Conservation (phyloP, 306 rosid species). For the Urtica urens region DNA sequence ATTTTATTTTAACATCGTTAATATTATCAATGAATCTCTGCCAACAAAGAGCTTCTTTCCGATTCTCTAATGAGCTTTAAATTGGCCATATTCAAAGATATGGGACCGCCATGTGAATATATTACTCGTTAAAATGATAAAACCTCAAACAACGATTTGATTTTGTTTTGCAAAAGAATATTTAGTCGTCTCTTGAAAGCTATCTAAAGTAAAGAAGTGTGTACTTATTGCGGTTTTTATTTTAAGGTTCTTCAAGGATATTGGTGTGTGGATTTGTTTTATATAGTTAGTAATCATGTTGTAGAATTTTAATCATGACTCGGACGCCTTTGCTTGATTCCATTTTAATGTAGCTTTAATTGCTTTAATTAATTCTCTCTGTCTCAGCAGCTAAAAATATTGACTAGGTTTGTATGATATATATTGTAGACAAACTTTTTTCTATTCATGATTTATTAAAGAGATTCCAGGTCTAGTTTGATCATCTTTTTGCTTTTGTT, state of each 20-base stretch:
- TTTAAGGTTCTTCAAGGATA: slow-evolving; percentile 1
- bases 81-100: no score
- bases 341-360: slow-evolving; percentile 3
- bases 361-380: slow-evolving; percentile 12
- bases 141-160: not conserved
- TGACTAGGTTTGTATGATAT: no score
- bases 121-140: no score
- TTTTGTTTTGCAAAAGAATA: not conserved
- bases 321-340: slow-evolving; percentile 13
- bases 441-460: no score
- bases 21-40: no score
- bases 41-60: no score
- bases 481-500: no score
- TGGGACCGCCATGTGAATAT: no score
- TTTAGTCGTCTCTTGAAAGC: slow-evolving; percentile 7
- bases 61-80: no score
- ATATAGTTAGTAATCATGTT: not conserved
- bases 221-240: not conserved
- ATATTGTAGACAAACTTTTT: no score
- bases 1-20: no score
- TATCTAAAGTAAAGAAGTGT: not conserved
- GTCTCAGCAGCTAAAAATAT: slow-evolving; percentile 2
- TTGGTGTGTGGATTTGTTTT: slow-evolving; percentile 9
- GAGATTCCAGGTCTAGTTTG: no score
- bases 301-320: slow-evolving; percentile 4